Evolutionary conservation across 345 rosid genomes (phyloP), one percentile per base, ranked within the genome.

Genomic region (Rhodamnia rubescens): DNA sequence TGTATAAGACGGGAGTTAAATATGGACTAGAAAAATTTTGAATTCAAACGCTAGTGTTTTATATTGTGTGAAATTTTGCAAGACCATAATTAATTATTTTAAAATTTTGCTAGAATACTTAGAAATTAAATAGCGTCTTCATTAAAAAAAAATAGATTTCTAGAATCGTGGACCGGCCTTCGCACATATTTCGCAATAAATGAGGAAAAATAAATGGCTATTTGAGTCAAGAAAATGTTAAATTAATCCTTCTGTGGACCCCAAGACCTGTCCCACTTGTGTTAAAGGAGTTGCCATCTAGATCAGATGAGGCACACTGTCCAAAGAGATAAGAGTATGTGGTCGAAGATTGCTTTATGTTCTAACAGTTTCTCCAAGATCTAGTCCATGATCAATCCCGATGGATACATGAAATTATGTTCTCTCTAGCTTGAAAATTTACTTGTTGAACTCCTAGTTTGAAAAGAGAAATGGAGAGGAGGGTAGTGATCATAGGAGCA

Each of bases 401-500:
- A 64, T 61, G 42, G 22, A 29, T 4, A 16, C 1, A 18, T 64
- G 22, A 32, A 40, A 69, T 32, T 32, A 32, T 36, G 47, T 69
- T 4, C 78, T 69, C 47, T n/a, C 55, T 50, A 26, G 55, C 29
- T 81, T 47, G 1, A 7, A 9, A 50, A 9, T 1, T 2, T 26
- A 7, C 22, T 2, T 26, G 13, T 53, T 12, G 18, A 49, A 29
- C 15, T 26, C 47, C 47, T 27, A 53, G 83, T 50, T 51, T 52
- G 2, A 15, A 52, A 50, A 24, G 52, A 10, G 26, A 69, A 57
- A 91, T 89, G 92, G 90, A 88, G 83, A 89, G 74, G 15, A 69
- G 87, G 82, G 84, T 92, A 2, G 91, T 59, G 3, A 90, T 92
- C 29, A 83, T 88, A 7, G 92, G 92, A 85, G 91, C 91, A 8